phyloP scores from a whole-genome alignment of 306 rosid genomes.

The Vachellia collinsii region DNA sequence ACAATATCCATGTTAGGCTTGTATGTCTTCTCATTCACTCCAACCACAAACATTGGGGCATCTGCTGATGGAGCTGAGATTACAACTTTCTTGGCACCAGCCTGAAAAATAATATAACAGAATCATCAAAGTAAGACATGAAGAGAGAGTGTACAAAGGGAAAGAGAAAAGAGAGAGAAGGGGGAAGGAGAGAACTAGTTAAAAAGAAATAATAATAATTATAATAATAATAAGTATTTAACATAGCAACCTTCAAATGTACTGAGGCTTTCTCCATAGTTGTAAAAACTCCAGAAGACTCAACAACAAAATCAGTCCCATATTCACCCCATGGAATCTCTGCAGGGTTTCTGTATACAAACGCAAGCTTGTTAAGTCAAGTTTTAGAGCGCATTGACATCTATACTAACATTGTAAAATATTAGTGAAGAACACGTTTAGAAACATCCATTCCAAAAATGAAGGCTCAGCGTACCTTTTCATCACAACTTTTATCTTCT shows the following conservation, averaged over 20 bases:
- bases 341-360: conserved; percentile 74
- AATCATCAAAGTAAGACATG: conserved; percentile 22
- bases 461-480: conserved; percentile 60
- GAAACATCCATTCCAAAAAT: conserved; percentile 28
- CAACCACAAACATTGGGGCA: conserved; percentile 98
- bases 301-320: conserved; percentile 87
- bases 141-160: not conserved
- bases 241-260: conserved; percentile 69
- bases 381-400: not conserved
- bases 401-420: not conserved
- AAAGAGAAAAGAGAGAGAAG: not conserved
- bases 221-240: conserved; percentile 23
- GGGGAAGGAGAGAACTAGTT: not conserved
- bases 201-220: not conserved
- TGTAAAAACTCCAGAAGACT: conserved; percentile 95
- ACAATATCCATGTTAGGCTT: conserved; percentile 83
- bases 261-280: conserved; percentile 79
- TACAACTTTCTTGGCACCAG: conserved; percentile 92
- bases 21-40: conserved; percentile 89
- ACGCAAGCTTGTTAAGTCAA: conserved; percentile 25
- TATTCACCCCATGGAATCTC: conserved; percentile 95
- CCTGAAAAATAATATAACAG: conserved; percentile 53
- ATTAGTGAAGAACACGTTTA: not conserved
- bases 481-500: conserved; percentile 54
- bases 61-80: conserved; percentile 99